These are phyloP conservation scores for Castanea mollissima DNA, from an alignment of 306 rosid species.

Conservation along the genomic window DNA sequence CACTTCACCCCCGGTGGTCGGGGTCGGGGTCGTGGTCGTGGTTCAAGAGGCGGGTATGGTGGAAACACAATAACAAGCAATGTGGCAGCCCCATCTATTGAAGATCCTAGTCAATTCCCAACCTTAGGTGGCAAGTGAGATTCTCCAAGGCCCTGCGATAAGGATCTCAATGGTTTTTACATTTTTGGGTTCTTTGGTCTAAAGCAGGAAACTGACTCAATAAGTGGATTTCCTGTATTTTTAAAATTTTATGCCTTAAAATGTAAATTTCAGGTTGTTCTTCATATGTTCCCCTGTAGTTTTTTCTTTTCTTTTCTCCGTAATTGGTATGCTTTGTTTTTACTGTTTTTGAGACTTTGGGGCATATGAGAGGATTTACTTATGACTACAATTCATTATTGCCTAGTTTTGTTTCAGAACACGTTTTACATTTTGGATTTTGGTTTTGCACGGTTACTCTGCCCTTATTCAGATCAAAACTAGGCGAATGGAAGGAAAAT, in stretches of 20 bases:
- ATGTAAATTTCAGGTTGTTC: conserved; percentile 55
- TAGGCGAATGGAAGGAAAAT: not conserved
- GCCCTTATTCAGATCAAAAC: not conserved
- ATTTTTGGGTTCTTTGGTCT: conserved; percentile 57
- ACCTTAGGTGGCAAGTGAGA: conserved; percentile 90
- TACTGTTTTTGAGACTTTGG: conserved; percentile 23
- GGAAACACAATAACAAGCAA: conserved; percentile 43
- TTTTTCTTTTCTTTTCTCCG: not conserved
- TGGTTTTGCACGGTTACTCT: conserved; percentile 12
- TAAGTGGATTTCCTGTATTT: conserved; percentile 48
- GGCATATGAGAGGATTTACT: conserved; percentile 38
- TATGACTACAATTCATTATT: conserved; percentile 7
- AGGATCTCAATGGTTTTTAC: conserved; percentile 23
- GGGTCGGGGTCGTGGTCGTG: conserved; percentile 77
- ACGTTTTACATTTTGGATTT: conserved; percentile 19
- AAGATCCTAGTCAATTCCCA: conserved; percentile 93
- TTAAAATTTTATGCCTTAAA: conserved; percentile 21
- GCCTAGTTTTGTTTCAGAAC: conserved; percentile 40
- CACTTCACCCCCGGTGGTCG: conserved; percentile 69
- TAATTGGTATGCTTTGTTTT: conserved; percentile 12
- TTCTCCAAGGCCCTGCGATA: conserved; percentile 27
- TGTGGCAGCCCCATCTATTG: conserved; percentile 64
- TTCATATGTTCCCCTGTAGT: conserved; percentile 29
- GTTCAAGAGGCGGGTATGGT: conserved; percentile 53
- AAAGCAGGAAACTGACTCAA: conserved; percentile 44